A percentile compares a stretch with the other conserved stretches of the same genome.
These are phyloP conservation scores for Leccinum holopus DNA, from an alignment of 1,284 basidiomycete genomes.

Conservation along the genomic window DNA sequence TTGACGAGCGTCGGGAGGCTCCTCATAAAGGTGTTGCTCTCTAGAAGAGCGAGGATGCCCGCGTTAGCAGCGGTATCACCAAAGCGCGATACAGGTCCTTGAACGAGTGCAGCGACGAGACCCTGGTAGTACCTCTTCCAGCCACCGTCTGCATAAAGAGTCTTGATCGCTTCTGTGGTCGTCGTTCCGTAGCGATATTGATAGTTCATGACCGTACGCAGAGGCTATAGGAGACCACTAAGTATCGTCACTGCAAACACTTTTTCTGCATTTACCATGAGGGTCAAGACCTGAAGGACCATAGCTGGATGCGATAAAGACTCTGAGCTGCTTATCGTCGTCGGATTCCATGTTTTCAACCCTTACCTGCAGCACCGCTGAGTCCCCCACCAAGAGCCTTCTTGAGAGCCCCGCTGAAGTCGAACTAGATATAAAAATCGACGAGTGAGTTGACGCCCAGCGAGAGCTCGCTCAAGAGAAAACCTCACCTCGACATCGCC, in stretches of 20 bases:
- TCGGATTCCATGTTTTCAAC: not conserved
- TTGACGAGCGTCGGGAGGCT: slow-evolving; percentile 61
- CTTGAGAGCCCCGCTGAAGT: slow-evolving; percentile 70
- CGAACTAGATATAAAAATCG: slow-evolving; percentile 53
- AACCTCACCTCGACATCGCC: slow-evolving; percentile 61
- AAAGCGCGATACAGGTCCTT: slow-evolving; percentile 78
- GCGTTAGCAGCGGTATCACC: slow-evolving; percentile 88
- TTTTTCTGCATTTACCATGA: slow-evolving; percentile 57
- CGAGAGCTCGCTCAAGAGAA: not conserved
- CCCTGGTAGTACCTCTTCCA: slow-evolving; percentile 82
- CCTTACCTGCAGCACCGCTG: slow-evolving; percentile 75
- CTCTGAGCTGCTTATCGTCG: not conserved
- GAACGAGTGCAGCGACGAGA: slow-evolving; percentile 75
- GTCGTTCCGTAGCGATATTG: slow-evolving; percentile 83
- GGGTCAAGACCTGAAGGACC: slow-evolving; percentile 82
- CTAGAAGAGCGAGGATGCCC: slow-evolving; percentile 73
- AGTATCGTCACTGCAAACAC: slow-evolving; percentile 9
- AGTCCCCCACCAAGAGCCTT: slow-evolving; percentile 82
- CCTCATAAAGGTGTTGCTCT: slow-evolving; percentile 67
- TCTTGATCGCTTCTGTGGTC: slow-evolving; percentile 42
- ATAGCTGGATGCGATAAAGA: slow-evolving; percentile 53
- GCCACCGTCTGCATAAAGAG: slow-evolving; percentile 48
- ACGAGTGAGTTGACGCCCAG: slow-evolving; percentile 4
- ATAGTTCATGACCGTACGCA: slow-evolving; percentile 91
- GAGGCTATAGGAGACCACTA: slow-evolving; percentile 42